A percentile compares a stretch with the other conserved stretches of the same genome.
Conservation (phyloP, 257 asterid species). For the Solanum lignicaule region DNA sequence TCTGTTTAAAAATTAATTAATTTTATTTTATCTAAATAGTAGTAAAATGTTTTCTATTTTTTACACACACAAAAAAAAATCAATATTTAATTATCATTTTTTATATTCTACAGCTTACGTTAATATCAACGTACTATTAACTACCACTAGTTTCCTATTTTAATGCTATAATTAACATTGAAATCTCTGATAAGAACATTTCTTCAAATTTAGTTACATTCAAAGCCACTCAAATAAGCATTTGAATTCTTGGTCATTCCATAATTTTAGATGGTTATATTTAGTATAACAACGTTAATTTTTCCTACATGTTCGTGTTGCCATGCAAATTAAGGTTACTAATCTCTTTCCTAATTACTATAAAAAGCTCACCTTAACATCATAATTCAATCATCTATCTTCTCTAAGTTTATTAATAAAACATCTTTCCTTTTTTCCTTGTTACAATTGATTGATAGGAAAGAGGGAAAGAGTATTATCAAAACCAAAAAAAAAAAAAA, state of each 20-base stretch:
- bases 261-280: not conserved
- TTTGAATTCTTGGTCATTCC: not conserved
- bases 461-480: not conserved
- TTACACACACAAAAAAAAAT: too few species aligned
- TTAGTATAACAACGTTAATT: not conserved
- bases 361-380: not conserved
- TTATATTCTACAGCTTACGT: not conserved
- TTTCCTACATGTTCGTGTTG: not conserved
- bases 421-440: slow-evolving; percentile 6
- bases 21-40: not conserved
- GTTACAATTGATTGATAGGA: not conserved
- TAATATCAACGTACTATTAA: not conserved
- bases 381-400: not conserved
- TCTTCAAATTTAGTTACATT: not conserved
- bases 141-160: not conserved
- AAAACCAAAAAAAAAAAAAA: not conserved
- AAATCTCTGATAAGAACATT: not conserved
- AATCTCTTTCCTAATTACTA: not conserved
- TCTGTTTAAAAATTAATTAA: not conserved
- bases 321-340: slow-evolving; percentile 1
- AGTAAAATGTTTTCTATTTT: not conserved
- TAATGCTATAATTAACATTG: not conserved
- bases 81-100: not conserved
- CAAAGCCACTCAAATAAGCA: not conserved
- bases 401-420: not conserved